Base-by-base conservation (phyloP, 2,329 filamentous ascomycete species). In the Colletotrichum cordylinicola region DNA sequence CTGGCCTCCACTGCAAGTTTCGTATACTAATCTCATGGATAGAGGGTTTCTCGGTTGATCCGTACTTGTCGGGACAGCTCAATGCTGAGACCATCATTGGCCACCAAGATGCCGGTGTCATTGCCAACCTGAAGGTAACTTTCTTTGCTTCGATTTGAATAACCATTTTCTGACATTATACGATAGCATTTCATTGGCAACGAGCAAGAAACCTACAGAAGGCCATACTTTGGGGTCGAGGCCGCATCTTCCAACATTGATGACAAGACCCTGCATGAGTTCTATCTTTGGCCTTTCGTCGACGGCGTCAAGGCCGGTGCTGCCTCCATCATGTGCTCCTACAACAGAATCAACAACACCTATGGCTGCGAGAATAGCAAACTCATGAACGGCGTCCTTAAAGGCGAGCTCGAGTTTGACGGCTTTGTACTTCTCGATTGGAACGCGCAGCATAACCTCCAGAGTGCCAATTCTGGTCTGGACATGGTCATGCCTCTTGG, bases 151-250 rank as follows among this genome's bases (percentile, higher is more conserved):
- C 33, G 6, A 35, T 13, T 21, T 27, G 5, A 18, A 8, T 9
- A 4, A 58, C 5, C 8, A 29, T 16, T 12, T 12, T 16, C 15
- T 13, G 5, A 15, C 6, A 18, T 33, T 6, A 12, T 7, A 5
- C 8, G 39, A 6, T 37, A 96, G 86, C 94, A 96, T 80, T 95
- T 89, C 60, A 87, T 96, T 16, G 90, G 86, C 67, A 96, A 88
- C 77, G 95, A 98, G 83, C 95, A 98, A 82, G 95, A 98, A 82
- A 93, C 86, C 4, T 85, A 88, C 89, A 94, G 89, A 86, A 93
- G 85, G 90, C 94, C 72, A 12, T 80, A 81, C 3, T 90, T 68
- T 9, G 81, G 79, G 12, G 72, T 72, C 9, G 90, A 93, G 77
- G 79, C 88, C 0, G 80, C 89, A 12, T 90, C 88, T 6, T 86